These are phyloP conservation scores for Talaromyces sp. DNA, from an alignment of 2,329 filamentous ascomycete genomes.

Conservation along the genomic window DNA sequence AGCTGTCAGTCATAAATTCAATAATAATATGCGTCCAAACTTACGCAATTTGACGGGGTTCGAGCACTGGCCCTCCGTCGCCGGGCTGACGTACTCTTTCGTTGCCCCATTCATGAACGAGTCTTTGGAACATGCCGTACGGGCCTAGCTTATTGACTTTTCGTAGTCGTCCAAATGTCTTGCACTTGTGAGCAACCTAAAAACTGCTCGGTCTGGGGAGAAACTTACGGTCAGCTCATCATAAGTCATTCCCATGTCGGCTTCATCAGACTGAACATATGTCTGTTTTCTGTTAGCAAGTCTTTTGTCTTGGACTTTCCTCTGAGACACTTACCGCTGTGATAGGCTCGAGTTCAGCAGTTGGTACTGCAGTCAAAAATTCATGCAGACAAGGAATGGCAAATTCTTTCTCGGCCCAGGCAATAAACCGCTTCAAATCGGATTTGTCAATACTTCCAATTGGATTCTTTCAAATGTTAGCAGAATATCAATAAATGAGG, in stretches of 20 bases:
- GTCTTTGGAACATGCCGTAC: constrained; percentile 47
- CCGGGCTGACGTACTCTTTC: constrained; percentile 7
- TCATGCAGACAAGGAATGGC: constrained; percentile 46
- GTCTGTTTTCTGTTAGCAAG: constrained; percentile 24
- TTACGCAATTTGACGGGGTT: constrained; percentile 11
- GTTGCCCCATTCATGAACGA: constrained; percentile 45
- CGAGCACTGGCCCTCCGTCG: constrained; percentile 27
- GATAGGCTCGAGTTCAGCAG: constrained; percentile 60
- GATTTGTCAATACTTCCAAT: constrained; percentile 52
- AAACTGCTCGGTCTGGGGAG: constrained; percentile 25
- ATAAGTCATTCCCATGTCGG: constrained; percentile 46
- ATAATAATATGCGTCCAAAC: background rate
- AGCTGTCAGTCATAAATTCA: background rate
- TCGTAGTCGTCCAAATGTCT: constrained; percentile 37
- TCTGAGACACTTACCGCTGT: constrained; percentile 49
- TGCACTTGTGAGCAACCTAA: background rate
- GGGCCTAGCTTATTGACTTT: constrained; percentile 50
- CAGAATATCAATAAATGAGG: background rate
- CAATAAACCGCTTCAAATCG: constrained; percentile 64
- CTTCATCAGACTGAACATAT: constrained; percentile 43
- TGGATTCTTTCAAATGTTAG: constrained; percentile 12
- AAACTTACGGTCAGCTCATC: constrained; percentile 46
- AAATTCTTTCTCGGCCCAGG: constrained; percentile 56
- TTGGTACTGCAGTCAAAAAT: constrained; percentile 58
- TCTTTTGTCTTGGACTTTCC: background rate